Base-by-base conservation (phyloP, 768 basidiomycete species). In the Lactifluus echinatus region DNA sequence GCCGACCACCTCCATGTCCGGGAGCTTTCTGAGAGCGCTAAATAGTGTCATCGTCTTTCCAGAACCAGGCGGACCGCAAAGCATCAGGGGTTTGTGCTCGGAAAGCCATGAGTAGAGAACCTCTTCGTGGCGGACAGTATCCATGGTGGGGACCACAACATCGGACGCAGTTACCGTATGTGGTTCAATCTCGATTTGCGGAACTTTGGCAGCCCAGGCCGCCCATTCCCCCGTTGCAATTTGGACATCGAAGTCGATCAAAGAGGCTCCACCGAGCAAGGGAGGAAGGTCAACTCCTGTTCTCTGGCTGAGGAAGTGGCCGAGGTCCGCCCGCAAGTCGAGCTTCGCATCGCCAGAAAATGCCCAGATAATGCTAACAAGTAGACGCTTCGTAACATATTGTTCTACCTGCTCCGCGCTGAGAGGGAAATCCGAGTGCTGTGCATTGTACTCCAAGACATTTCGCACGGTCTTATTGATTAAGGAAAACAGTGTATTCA, bases 11-110 rank as follows among this genome's bases (percentile, higher is more conserved):
- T n/a, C 96, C 87, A 99, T 93, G 71, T 98, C 93, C 2, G 96
- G 94, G 37, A 98, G 80, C 70, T 98, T 98, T 56, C 96, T 85
- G 29, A 99, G 79, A 10, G 96, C 96, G 64, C 93, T 96, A 75
- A 99, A 98, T 19, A 99, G 76, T 0, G 96, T 98, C 96, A 99
- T 99, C 7, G 96, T 99, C 75, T 99, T 99, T 23, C 96, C 96
- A 21, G 96, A 98, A 67, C 96, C 96, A n/a, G 96, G 96, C 66
- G 96, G 96, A 45, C 96, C 96, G 68, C 94, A 99, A 24, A 99
- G 80, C 83, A 99, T 89, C 53, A 99, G 80, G 19, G 96, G 96
- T 66, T 97, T 97, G 73, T 98, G 96, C 69, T 98, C 96, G 2
- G 93, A 93, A 6, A 99, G 76, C 96, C 96, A 98, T 0, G 95